Evolutionary conservation across 108 stramenopile species (phyloP), one percentile per base, ranked within the genome.

Genomic region (Craspedostauros australis): DNA sequence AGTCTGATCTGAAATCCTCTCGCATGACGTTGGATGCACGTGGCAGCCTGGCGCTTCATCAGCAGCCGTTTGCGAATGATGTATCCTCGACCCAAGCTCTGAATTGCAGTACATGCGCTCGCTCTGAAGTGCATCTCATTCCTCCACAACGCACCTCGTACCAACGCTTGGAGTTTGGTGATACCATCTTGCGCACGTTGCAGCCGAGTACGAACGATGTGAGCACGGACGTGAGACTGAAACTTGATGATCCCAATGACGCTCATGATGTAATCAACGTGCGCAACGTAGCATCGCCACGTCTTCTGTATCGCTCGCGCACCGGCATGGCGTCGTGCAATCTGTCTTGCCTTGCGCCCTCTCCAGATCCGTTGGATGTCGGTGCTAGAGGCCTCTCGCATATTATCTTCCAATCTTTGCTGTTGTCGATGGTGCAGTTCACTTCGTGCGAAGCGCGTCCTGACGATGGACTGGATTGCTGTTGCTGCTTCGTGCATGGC

Each of bases 251-350:
- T 38, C 5, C 62, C 50, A 22, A 85, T 36, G 5, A 80, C 39
- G 19, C 55, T 29, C 9, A 77, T 31, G 15, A 80, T 57, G 51
- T 54, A 80, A 27, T 78, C 71, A 32, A 80, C 71, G 27, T 85
- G 71, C 28, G 50, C 64, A 26, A 32, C 42, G 39, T 72, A 77
- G 34, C 83, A 80, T 48, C 83, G 58, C 79, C 79, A 85, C 5
- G 77, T 72, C 44, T 76, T 76, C 46, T 71, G 70, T 38, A 71
- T 78, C 50, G 54, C 79, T 1, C 67, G 25, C 4, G 84, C 70
- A n/a, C 77, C 59, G 12, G 46, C 38, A 6, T 39, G 27, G 20
- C 57, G 46, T 44, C 42, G 37, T n/a, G 59, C 59, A 19, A 45
- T 32, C 20, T 56, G 25, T 26, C 63, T 57, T 29, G 42, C 37